These are phyloP conservation scores for Cystobasidium ongulense DNA, from an alignment of 768 basidiomycete genomes.

Conservation along the genomic window DNA sequence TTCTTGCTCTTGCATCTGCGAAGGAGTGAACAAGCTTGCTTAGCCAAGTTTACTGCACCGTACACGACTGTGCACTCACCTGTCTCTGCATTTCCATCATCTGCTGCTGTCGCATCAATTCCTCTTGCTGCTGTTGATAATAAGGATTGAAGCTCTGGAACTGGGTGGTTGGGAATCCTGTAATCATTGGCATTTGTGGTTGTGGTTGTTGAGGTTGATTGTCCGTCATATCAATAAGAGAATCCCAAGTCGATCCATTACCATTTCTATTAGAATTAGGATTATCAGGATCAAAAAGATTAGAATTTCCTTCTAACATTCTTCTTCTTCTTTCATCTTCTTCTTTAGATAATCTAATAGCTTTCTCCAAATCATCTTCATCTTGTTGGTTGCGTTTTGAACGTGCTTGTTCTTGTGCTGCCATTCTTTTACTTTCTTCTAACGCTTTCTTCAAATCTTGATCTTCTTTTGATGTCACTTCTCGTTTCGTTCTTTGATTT, in stretches of 20 bases:
- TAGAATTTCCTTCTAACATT: slow-evolving; percentile 64
- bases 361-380: slow-evolving; percentile 74
- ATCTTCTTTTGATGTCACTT: slow-evolving; percentile 21
- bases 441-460: slow-evolving; percentile 46
- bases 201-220: slow-evolving; percentile 52
- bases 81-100: slow-evolving; percentile 76
- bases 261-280: slow-evolving; percentile 53
- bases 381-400: slow-evolving; percentile 51
- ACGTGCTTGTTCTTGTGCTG: slow-evolving; percentile 57
- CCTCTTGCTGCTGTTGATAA: slow-evolving; percentile 41
- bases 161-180: slow-evolving; percentile 51
- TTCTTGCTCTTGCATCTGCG: slow-evolving; percentile 61
- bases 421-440: slow-evolving; percentile 66
- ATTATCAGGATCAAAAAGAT: slow-evolving; percentile 49
- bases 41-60: neutral
- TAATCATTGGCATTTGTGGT: slow-evolving; percentile 29
- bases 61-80: slow-evolving; percentile 50
- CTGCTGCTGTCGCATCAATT: slow-evolving; percentile 59
- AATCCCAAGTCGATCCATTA: slow-evolving; percentile 7
- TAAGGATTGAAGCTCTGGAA: slow-evolving; percentile 91
- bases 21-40: slow-evolving; percentile 52
- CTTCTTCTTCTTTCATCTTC: slow-evolving; percentile 72
- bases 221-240: slow-evolving; percentile 43
- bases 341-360: slow-evolving; percentile 76
- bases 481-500: slow-evolving; percentile 21